A percentile compares a stretch with the other conserved stretches of the same genome.
Conservation (phyloP, 1,284 basidiomycete genomes). For the Veloboletus limbatus region DNA sequence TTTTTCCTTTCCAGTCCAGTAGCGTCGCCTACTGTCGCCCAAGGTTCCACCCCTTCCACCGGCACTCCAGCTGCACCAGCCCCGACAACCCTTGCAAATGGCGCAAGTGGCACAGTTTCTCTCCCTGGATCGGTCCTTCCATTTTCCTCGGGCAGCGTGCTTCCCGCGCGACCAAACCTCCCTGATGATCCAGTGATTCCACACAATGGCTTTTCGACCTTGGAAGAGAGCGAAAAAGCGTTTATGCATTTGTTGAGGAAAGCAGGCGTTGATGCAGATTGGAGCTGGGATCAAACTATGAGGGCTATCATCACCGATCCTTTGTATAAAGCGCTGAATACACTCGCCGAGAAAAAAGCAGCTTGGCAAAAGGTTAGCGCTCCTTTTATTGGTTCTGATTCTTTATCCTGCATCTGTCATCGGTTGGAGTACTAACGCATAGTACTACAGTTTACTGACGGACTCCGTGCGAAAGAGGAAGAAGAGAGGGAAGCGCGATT, state of each 20-base stretch:
- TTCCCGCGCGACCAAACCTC: constrained; percentile 73
- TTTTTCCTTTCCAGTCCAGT: constrained; percentile 17
- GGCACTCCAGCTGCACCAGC: constrained; percentile 10
- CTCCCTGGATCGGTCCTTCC: constrained; percentile 54
- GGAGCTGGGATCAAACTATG: constrained; percentile 99
- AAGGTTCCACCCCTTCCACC: constrained; percentile 6
- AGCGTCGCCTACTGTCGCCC: constrained; percentile 11
- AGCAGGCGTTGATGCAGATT: constrained; percentile 85
- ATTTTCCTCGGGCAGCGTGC: constrained; percentile 52
- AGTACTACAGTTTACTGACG: constrained; percentile 62
- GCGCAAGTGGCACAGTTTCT: constrained; percentile 47
- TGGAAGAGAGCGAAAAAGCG: constrained; percentile 90
- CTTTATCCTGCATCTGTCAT: neutral
- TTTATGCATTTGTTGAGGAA: constrained; percentile 88
- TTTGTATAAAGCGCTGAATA: constrained; percentile 91
- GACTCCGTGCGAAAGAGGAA: constrained; percentile 62
- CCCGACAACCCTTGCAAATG: constrained; percentile 36
- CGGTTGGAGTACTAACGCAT: constrained; percentile 8
- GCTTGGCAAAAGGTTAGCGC: constrained; percentile 82
- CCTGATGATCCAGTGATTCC: constrained; percentile 85
- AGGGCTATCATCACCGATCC: constrained; percentile 97
- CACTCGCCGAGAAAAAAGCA: constrained; percentile 91
- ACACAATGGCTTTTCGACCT: constrained; percentile 81
- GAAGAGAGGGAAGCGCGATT: constrained; percentile 81
- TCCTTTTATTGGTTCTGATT: neutral